Evolutionary conservation across 306 rosid genomes (phyloP), one percentile per base, ranked within the genome.

Genomic region (Trichosanthes truncata): DNA sequence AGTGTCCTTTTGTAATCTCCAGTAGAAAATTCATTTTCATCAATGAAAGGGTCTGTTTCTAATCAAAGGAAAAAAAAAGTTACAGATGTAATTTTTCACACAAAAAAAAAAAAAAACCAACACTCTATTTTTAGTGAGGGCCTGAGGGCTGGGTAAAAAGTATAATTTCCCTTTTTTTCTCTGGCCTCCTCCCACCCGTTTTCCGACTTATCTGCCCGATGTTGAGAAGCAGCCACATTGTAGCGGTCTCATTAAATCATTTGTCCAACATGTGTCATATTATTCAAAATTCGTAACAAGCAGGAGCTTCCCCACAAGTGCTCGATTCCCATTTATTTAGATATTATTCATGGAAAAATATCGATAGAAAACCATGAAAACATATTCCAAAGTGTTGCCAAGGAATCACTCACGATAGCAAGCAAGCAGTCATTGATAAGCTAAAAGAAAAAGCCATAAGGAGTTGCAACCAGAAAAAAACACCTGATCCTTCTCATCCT

Each of bases 401-500:
- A 45, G 8, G 38, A 71, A 71, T 71, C 56, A 13, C 56, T 43
- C 11, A 11, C 26, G 52, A 75, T 52, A 75, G 45, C 40, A 78
- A 78, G 43, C 80, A 78, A 41, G 33, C 53, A 23, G 15, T 38
- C 26, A 74, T 1, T 2, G 0, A 72, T 45, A 20, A 48, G n/a
- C 41, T 41, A 74, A 7, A 14, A 20, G 15, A 59, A 41, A 29
- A 29, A 0, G 25, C 15, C n/a, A 18, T 1, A 41, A 80, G 13
- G 7, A 71, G 21, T 71, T 71, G 5, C 26, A 5, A 20, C 6
- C 18, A 56, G 29, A 65, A n/a, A n/a, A 4, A n/a, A 7, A 5
- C 7, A 89, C 98, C 97, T 93, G 93, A 80, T 91, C 97, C 77
- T 91, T 93, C 81, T 88, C 92, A 83, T 93, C 97, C 83, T 91